A percentile compares a stretch with the other conserved stretches of the same genome.
Conservation (phyloP, 176 grass and related monocot species). For the Guadua angustifolia region DNA sequence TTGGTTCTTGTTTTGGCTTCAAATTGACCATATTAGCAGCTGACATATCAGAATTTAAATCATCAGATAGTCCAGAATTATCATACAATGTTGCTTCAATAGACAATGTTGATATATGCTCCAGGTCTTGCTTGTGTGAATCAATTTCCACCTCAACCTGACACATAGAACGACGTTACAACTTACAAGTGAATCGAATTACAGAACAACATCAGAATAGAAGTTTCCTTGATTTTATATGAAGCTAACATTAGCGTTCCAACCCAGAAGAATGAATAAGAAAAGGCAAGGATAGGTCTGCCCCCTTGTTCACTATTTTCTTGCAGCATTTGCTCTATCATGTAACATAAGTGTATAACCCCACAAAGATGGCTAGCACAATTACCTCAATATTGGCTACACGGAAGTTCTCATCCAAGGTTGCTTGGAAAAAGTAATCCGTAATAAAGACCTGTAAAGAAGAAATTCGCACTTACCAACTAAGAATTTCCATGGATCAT, state of each 20-base stretch:
- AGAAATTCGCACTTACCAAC: conserved; percentile 15
- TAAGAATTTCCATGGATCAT: not conserved
- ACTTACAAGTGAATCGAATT: not conserved
- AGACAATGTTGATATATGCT: conserved; percentile 60
- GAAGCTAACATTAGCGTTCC: conserved; percentile 13
- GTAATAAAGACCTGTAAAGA: conserved; percentile 84
- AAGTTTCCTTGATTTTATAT: not conserved
- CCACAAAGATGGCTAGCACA: not conserved
- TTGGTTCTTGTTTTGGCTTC: conserved; percentile 56
- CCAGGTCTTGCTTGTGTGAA: conserved; percentile 57
- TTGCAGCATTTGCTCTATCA: not conserved
- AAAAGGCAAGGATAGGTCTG: conserved; percentile 7
- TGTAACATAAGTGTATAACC: conserved; percentile 15
- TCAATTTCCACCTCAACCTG: conserved; percentile 97
- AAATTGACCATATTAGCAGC: conserved; percentile 62
- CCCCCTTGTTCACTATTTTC: conserved; percentile 3
- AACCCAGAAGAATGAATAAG: not conserved
- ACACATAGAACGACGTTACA: conserved; percentile 16
- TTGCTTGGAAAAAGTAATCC: conserved; percentile 96
- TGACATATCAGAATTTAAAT: conserved; percentile 43
- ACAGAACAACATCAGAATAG: conserved; percentile 21
- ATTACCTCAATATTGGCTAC: conserved; percentile 90
- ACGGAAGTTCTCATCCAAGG: conserved; percentile 66
- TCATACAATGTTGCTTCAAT: conserved; percentile 88
- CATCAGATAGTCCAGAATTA: conserved; percentile 53